Conservation (phyloP, 2,329 filamentous ascomycete genomes). For the Diaporthe longicolla region DNA sequence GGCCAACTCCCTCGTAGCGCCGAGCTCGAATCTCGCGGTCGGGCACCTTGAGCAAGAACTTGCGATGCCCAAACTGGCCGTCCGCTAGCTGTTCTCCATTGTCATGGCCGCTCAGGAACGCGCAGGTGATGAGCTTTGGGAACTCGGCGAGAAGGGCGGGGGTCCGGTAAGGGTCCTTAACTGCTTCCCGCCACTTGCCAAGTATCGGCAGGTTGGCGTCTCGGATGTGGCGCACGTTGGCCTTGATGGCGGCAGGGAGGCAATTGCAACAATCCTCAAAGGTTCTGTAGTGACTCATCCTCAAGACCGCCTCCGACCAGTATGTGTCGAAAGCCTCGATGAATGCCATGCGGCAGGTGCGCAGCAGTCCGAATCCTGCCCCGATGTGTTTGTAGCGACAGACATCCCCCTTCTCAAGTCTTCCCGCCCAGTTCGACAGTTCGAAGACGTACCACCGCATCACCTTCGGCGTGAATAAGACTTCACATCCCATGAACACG, state of each 20-base stretch:
- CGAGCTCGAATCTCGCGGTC: background rate
- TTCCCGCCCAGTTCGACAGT: no score
- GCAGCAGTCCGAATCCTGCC: background rate
- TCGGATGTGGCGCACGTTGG: background rate
- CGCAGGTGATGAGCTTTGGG: background rate
- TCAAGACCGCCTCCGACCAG: background rate
- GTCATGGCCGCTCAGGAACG: background rate
- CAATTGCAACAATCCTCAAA: no score
- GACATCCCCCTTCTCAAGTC: no score
- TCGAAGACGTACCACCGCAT: no score
- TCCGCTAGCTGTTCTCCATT: no score
- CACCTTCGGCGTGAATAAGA: background rate
- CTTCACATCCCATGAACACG: background rate
- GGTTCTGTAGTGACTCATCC: background rate
- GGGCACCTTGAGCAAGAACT: background rate
- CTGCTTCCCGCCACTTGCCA: background rate
- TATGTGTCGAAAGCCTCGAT: background rate
- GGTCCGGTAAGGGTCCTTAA: background rate
- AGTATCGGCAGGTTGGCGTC: background rate
- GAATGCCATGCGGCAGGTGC: background rate
- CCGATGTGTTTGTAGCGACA: background rate
- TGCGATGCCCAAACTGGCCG: fast-evolving
- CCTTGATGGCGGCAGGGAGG: background rate
- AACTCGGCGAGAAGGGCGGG: background rate
- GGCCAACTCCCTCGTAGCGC: background rate